phyloP scores from a whole-genome alignment of 805 yeast genomes.

The Candida silvicultrix region DNA sequence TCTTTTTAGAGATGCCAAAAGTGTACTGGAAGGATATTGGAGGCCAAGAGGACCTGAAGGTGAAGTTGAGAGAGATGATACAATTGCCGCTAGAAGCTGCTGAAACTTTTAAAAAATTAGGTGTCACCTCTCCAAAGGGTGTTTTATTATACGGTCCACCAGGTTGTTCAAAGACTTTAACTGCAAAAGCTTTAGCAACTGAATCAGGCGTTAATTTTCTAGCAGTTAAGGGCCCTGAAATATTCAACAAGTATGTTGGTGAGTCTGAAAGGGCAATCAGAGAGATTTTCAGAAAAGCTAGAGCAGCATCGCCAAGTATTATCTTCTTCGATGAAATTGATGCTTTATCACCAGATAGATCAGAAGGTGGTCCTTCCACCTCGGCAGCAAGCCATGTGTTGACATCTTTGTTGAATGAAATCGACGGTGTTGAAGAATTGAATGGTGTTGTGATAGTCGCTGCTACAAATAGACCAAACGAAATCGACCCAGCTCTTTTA shows the following conservation, averaged over 20 bases:
- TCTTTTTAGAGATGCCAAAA: conserved; percentile 89
- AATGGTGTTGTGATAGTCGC: conserved; percentile 92
- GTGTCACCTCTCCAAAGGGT: conserved; percentile 90
- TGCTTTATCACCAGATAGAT: conserved; percentile 79
- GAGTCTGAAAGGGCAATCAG: conserved; percentile 92
- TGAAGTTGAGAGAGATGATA: conserved; percentile 80
- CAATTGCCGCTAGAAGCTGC: conserved; percentile 85
- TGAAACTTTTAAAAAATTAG: conserved; percentile 68
- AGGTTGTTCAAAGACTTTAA: conserved; percentile 92
- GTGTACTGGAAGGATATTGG: conserved; percentile 94
- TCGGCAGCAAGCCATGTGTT: conserved; percentile 79
- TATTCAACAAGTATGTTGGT: conserved; percentile 92
- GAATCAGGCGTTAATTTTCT: conserved; percentile 91
- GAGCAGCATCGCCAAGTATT: conserved; percentile 93
- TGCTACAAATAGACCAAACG: conserved; percentile 93
- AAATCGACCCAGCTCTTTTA: conserved; percentile 85
- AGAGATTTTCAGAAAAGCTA: conserved; percentile 86
- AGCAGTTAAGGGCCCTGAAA: conserved; percentile 96
- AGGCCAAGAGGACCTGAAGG: conserved; percentile 82
- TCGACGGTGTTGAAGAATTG: conserved; percentile 94
- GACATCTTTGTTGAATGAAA: conserved; percentile 87
- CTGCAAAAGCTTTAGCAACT: conserved; percentile 93
- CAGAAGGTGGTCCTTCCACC: conserved; percentile 47
- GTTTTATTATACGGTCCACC: conserved; percentile 95
- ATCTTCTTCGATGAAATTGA: conserved; percentile 96